A percentile compares a stretch with the other conserved stretches of the same genome.
phyloP scores from a whole-genome alignment of 352 stramenopile genomes.

The Globisporangium nunn region DNA sequence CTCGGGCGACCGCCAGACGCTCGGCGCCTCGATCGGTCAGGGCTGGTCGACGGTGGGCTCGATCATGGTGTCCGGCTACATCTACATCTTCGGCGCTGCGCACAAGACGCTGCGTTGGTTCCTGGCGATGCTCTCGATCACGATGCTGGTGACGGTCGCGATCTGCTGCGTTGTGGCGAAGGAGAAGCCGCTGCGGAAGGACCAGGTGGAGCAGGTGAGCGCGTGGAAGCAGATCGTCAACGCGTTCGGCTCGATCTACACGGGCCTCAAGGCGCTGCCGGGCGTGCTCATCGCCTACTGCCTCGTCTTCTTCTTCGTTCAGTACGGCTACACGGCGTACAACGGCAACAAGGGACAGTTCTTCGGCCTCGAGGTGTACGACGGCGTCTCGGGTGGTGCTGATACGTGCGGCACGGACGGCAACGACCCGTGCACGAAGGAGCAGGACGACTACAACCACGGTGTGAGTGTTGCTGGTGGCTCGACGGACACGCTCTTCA shows the following conservation, averaged over 20 bases:
- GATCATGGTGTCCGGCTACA: conserved; percentile 26
- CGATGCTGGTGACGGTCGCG: conserved; percentile 13
- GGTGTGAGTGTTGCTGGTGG: not conserved
- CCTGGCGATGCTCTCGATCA: conserved; percentile 21
- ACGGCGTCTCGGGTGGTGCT: not conserved
- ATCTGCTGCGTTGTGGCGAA: conserved; percentile 13
- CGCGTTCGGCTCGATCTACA: conserved; percentile 38
- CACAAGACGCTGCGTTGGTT: conserved; percentile 20
- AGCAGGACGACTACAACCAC: not conserved
- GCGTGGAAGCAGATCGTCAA: conserved; percentile 19
- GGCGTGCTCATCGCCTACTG: conserved; percentile 34
- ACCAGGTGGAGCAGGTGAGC: conserved; percentile 11
- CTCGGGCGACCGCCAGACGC: conserved; percentile 25
- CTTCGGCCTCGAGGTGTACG: not conserved
- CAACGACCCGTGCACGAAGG: not conserved
- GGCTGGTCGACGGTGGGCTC: conserved; percentile 20
- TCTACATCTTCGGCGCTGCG: conserved; percentile 22
- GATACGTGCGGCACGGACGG: not conserved
- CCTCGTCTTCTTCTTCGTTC: conserved; percentile 34
- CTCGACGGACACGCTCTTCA: not conserved
- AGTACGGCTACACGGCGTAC: conserved; percentile 47
- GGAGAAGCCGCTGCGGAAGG: conserved; percentile 10
- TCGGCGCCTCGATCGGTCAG: conserved; percentile 17
- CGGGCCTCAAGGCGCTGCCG: conserved; percentile 36
- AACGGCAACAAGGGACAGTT: conserved; percentile 60